Conservation (phyloP, 2,329 filamentous ascomycete genomes). For the Xylariaceae sp. region DNA sequence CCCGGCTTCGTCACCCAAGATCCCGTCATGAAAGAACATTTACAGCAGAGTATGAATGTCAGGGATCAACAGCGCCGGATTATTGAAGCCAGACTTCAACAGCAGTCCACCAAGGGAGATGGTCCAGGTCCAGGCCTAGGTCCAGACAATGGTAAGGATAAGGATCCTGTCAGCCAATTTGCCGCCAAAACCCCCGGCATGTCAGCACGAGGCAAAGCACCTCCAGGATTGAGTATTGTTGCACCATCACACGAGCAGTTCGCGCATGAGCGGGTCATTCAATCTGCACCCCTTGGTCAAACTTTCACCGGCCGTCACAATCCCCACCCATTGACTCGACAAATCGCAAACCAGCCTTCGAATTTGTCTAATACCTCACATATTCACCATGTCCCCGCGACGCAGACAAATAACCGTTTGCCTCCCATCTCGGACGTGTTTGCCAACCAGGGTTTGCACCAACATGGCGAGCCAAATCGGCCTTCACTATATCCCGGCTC, state of each 20-base stretch:
- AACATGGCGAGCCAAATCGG: conserved; percentile 52
- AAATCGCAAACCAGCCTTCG: conserved; percentile 75
- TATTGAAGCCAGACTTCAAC: conserved; percentile 86
- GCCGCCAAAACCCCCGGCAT: conserved; percentile 69
- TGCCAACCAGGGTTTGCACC: conserved; percentile 64
- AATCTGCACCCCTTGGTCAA: conserved; percentile 91
- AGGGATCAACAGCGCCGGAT: conserved; percentile 91
- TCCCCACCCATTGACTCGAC: conserved; percentile 69
- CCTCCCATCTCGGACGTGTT: conserved; percentile 96
- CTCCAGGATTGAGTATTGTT: conserved; percentile 89
- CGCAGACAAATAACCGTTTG: conserved; percentile 84
- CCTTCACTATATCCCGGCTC: conserved; percentile 56
- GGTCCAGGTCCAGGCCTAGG: conserved; percentile 59
- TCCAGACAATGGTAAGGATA: conserved; percentile 53
- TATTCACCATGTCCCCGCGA: conserved; percentile 84
- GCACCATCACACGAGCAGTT: conserved; percentile 89
- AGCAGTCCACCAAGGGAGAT: conserved; percentile 76
- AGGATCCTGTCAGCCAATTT: conserved; percentile 45
- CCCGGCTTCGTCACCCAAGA: conserved; percentile 95
- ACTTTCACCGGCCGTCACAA: conserved; percentile 90
- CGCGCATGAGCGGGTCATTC: conserved; percentile 89
- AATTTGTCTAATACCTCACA: conserved; percentile 80
- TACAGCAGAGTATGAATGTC: conserved; percentile 90
- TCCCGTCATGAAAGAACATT: conserved; percentile 91
- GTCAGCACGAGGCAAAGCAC: conserved; percentile 69